Conservation (phyloP, 129 eudicot genomes). For the Escallonia herrerae region DNA sequence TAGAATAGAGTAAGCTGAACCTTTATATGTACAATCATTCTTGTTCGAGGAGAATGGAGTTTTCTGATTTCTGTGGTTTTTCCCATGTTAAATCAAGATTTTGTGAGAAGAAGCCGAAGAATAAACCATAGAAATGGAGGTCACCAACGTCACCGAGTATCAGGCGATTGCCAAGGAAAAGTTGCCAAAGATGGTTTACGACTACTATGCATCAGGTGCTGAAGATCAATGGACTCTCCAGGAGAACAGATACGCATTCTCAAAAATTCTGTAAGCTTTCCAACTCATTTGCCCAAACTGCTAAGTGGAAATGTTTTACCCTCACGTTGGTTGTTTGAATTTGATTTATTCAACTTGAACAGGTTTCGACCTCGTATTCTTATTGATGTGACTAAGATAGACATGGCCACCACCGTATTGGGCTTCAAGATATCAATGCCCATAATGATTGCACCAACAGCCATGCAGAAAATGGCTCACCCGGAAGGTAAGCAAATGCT, state of each 20-base stretch:
- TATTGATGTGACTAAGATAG: slow-evolving; percentile 84
- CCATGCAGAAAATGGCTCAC: slow-evolving; percentile 94
- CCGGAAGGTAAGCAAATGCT: slow-evolving; percentile 63
- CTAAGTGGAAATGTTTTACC: background rate
- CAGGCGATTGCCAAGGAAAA: slow-evolving; percentile 85
- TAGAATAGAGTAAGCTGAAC: too few species aligned
- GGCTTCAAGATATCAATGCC: slow-evolving; percentile 92
- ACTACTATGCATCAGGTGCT: slow-evolving; percentile 96
- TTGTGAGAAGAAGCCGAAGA: slow-evolving; percentile 12
- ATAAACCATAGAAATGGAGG: slow-evolving; percentile 40
- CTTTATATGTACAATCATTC: background rate
- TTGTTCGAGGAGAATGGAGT: background rate
- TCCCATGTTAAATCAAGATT: slow-evolving; percentile 18
- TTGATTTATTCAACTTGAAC: slow-evolving; percentile 9
- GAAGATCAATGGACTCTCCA: slow-evolving; percentile 94
- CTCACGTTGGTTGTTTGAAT: too few species aligned
- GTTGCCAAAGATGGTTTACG: slow-evolving; percentile 88
- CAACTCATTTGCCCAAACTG: background rate
- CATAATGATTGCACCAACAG: slow-evolving; percentile 91
- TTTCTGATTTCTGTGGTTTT: slow-evolving; percentile 11
- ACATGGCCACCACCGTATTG: slow-evolving; percentile 76
- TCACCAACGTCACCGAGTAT: slow-evolving; percentile 80
- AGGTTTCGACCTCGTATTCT: slow-evolving; percentile 95
- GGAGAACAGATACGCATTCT: slow-evolving; percentile 84
- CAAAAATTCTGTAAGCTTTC: slow-evolving; percentile 69